phyloP scores from a whole-genome alignment of 164 flowering plant genomes.

The Sextonia rubra region DNA sequence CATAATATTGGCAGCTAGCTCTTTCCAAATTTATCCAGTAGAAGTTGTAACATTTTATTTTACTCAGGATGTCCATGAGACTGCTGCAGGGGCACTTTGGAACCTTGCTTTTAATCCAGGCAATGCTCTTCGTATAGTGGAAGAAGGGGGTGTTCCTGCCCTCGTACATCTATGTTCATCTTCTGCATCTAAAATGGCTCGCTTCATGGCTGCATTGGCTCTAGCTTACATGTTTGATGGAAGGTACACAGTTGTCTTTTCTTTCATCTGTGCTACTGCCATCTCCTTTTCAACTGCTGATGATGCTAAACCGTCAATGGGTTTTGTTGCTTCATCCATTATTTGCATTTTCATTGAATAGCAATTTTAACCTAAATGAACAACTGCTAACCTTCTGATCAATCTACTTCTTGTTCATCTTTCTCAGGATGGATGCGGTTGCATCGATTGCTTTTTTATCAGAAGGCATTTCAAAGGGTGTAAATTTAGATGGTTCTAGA shows the following conservation, averaged over 20 bases:
- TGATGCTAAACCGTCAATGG: not conserved
- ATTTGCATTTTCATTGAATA: not conserved
- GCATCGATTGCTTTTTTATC: constrained; percentile 52
- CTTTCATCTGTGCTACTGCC: not conserved
- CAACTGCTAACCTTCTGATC: too few species aligned
- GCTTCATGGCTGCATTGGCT: constrained; percentile 99
- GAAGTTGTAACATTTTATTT: not conserved
- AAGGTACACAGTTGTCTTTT: constrained; percentile 40
- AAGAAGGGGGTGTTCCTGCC: constrained; percentile 92
- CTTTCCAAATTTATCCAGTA: not conserved
- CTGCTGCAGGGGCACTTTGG: constrained; percentile 99
- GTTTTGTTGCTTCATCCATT: not conserved
- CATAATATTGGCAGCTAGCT: constrained; percentile 8
- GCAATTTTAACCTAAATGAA: not conserved
- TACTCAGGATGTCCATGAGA: constrained; percentile 91
- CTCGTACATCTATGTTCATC: constrained; percentile 84
- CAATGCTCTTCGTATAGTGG: constrained; percentile 94
- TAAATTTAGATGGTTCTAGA: constrained; percentile 71
- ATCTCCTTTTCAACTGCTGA: not conserved
- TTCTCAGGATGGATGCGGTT: constrained; percentile 81
- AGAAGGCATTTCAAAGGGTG: constrained; percentile 65
- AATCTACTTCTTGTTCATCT: not conserved
- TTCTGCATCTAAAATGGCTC: constrained; percentile 93
- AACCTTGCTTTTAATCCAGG: constrained; percentile 96
- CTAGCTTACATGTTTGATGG: constrained; percentile 99